Base-by-base conservation (phyloP, 306 rosid genomes). In the Astragalus membranaceus region DNA sequence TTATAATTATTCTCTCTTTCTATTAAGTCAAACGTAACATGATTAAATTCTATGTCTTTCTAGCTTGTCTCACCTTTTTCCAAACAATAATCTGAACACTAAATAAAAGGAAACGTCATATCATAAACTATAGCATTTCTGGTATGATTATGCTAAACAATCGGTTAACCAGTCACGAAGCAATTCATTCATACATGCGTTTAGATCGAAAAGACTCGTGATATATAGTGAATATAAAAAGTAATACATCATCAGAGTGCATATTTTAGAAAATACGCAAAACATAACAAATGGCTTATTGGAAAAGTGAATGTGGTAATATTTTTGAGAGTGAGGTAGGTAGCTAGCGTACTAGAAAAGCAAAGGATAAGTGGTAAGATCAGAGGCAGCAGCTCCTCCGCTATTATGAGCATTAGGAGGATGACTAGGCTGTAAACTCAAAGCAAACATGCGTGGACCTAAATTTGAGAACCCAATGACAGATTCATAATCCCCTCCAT, bases 281-380 rank as follows among this genome's bases (percentile, higher is more conserved):
- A n/a, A 33, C 29, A 63, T 14, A 13, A 16, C 56, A 29, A 44
- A 63, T 1, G 9, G 23, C 63, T 80, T 76, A 76, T 76, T 76
- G 47, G 65, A 17, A 66, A 48, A 67, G 55, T 43, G 23, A 57
- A 33, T 29, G 20, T 61, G 65, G 67, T 52, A 58, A 1, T 33
- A 23, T 32, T 30, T 54, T 23, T 32, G 56, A 60, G 64, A 41
- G 8, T 32, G 56, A 60, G 64, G 29, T 5, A 33, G 60, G n/a
- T 42, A 35, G 8, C 33, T 29, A 8, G 67, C 47, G 20, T 26
- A 4, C 79, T 78, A 84, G 75, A 79, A 79, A 32, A 89, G 92
- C 66, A 92, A 79, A 17, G 89, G 83, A 68, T 86, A 84, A 68
- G 92, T 83, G 3, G 89, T 83, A 39, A 85, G 83, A 78, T 88